Evolutionary conservation across 192 early-diverging fungal species (phyloP).

Genomic region (Umbelopsis vinacea): DNA sequence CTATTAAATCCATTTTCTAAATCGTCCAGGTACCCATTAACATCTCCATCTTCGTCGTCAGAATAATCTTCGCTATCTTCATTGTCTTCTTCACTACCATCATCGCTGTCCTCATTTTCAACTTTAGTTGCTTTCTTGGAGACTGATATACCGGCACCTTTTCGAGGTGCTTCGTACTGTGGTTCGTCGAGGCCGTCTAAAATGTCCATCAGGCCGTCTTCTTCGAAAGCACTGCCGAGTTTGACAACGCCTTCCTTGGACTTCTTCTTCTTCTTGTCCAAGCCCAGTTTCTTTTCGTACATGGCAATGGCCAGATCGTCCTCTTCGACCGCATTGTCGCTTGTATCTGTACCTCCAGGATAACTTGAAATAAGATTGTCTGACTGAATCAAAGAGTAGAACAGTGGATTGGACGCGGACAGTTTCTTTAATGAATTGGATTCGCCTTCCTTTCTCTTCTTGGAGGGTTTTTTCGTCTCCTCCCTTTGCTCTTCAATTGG

Average conservation of each 20-base stretch:
- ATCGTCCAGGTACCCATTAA: slow-evolving; percentile 29
- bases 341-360: slow-evolving; percentile 25
- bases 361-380: slow-evolving; percentile 41
- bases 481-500: background rate
- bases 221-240: slow-evolving; percentile 52
- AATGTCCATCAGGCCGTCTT: slow-evolving; percentile 58
- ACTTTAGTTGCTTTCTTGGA: slow-evolving; percentile 24
- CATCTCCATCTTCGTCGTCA: background rate
- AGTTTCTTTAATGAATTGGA: slow-evolving; percentile 46
- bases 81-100: background rate
- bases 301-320: slow-evolving; percentile 57
- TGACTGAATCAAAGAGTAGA: slow-evolving; percentile 50
- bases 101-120: slow-evolving; percentile 37
- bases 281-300: slow-evolving; percentile 55
- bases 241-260: slow-evolving; percentile 18
- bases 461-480: background rate
- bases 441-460: slow-evolving; percentile 21
- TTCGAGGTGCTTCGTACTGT: background rate
- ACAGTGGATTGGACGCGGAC: slow-evolving; percentile 49
- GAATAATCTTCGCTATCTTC: background rate
- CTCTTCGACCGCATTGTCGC: slow-evolving; percentile 40
- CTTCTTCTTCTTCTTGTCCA: slow-evolving; percentile 48
- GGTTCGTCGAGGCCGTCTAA: slow-evolving; percentile 41
- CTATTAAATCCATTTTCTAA: slow-evolving; percentile 31
- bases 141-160: background rate